Conservation (phyloP, 1,284 basidiomycete species). For the Papiliotrema nemorosa region DNA sequence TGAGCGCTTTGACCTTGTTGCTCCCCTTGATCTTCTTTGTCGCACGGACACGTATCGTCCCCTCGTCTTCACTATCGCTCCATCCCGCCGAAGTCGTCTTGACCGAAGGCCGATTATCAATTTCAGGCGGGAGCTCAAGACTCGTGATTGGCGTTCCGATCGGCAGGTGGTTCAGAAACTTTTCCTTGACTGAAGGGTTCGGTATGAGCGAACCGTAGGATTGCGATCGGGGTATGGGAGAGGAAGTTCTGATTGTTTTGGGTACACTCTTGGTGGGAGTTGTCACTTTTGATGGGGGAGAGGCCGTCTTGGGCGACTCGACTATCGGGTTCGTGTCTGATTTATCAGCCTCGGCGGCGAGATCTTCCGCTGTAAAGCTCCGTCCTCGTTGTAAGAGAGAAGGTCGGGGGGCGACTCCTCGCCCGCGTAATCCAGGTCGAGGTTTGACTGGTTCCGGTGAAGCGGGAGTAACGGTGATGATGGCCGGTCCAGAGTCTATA, state of each 20-base stretch:
- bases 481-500: not conserved
- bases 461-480: slow-evolving; percentile 24
- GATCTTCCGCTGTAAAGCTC: slow-evolving; percentile 47
- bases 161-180: slow-evolving; percentile 17
- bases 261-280: not conserved
- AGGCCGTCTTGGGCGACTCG: no score
- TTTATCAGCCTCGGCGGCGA: slow-evolving; percentile 23
- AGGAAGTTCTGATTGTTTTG: not conserved
- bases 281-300: not conserved
- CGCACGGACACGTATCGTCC: slow-evolving; percentile 1
- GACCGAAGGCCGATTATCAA: not conserved
- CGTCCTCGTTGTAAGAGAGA: slow-evolving; percentile 43
- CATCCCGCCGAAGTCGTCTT: slow-evolving; percentile 8
- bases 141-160: slow-evolving; percentile 11
- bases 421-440: slow-evolving; percentile 12
- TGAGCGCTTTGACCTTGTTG: not conserved
- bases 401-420: slow-evolving; percentile 17
- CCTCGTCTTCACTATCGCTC: slow-evolving; percentile 32
- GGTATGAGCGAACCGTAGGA: slow-evolving; percentile 13
- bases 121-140: slow-evolving; percentile 18
- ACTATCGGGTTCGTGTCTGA: not conserved
- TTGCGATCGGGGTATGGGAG: slow-evolving; percentile 21
- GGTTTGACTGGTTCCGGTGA: slow-evolving; percentile 21
- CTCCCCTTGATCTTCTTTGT: slow-evolving; percentile 3
- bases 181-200: slow-evolving; percentile 5